These are phyloP conservation scores for Lablab purpureus DNA, from an alignment of 306 rosid species.

Conservation along the genomic window DNA sequence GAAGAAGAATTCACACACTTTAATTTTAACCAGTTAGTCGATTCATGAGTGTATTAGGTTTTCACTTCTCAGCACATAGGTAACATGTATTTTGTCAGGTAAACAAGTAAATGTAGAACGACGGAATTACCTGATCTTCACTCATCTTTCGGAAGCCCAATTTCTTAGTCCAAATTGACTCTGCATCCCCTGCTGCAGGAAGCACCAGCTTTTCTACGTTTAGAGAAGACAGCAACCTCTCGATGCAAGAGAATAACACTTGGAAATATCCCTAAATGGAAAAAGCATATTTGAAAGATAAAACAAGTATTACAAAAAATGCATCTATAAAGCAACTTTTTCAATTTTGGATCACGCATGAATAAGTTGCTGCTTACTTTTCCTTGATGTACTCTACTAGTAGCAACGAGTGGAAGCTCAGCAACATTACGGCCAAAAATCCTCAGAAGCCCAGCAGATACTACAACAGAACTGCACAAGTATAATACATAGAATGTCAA, in stretches of 20 bases:
- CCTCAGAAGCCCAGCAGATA: slow-evolving; percentile 95
- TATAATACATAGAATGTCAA: slow-evolving; percentile 35
- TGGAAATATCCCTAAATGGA: slow-evolving; percentile 86
- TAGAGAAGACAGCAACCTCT: slow-evolving; percentile 78
- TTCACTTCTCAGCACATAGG: not conserved
- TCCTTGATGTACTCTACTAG: slow-evolving; percentile 95
- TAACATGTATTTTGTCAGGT: slow-evolving; percentile 2
- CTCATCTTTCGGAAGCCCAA: slow-evolving; percentile 89
- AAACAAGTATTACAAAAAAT: not conserved
- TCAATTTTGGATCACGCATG: not conserved
- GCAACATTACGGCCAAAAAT: slow-evolving; percentile 91
- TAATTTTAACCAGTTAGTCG: not conserved
- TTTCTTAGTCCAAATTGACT: slow-evolving; percentile 96
- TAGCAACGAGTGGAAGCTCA: slow-evolving; percentile 98
- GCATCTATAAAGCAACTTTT: slow-evolving; percentile 30
- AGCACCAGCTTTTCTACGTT: slow-evolving; percentile 92
- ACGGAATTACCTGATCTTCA: slow-evolving; percentile 79
- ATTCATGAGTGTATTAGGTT: slow-evolving; percentile 17
- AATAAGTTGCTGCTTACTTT: slow-evolving; percentile 68
- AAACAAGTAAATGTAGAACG: slow-evolving; percentile 15
- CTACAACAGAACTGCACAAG: slow-evolving; percentile 82
- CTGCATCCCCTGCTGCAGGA: slow-evolving; percentile 98
- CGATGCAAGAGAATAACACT: slow-evolving; percentile 88
- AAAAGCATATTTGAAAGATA: slow-evolving; percentile 36
- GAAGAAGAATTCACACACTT: not conserved